Conservation (phyloP, 805 yeast species). For the Pichia deserticola region DNA sequence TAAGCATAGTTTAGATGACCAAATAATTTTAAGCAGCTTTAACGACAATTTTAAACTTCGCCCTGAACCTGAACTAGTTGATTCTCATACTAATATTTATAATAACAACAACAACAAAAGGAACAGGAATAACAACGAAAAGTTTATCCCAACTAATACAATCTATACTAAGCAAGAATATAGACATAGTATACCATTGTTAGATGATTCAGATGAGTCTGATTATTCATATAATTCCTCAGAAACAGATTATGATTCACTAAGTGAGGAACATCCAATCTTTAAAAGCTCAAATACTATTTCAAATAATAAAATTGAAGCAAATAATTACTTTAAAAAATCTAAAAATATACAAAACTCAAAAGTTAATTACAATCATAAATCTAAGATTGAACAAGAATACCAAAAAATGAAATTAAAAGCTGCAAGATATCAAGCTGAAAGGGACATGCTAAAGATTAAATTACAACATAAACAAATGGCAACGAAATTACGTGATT, state of each 20-base stretch:
- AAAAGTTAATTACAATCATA: neutral
- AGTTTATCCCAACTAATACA: too few species aligned
- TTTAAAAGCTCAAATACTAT: too few species aligned
- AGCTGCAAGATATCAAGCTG: slow-evolving; percentile 5
- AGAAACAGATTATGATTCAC: too few species aligned
- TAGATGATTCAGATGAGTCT: too few species aligned
- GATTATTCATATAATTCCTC: too few species aligned
- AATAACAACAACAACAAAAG: too few species aligned
- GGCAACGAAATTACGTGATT: slow-evolving; percentile 5
- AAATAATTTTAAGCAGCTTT: too few species aligned
- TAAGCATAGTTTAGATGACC: too few species aligned
- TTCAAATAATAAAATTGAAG: neutral
- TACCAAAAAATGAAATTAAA: slow-evolving; percentile 5
- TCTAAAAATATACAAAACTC: neutral
- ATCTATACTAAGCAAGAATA: too few species aligned
- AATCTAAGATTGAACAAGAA: slow-evolving; percentile 6
- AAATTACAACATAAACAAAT: neutral
- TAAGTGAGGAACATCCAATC: too few species aligned
- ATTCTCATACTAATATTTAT: neutral
- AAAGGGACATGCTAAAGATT: slow-evolving; percentile 1
- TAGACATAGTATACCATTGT: too few species aligned
- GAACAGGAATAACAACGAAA: too few species aligned
- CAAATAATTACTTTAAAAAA: neutral
- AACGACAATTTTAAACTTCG: neutral
- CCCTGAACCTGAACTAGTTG: slow-evolving; percentile 8